These are phyloP conservation scores for Nicotiana paniculata DNA, from an alignment of 257 asterid species.

Conservation along the genomic window DNA sequence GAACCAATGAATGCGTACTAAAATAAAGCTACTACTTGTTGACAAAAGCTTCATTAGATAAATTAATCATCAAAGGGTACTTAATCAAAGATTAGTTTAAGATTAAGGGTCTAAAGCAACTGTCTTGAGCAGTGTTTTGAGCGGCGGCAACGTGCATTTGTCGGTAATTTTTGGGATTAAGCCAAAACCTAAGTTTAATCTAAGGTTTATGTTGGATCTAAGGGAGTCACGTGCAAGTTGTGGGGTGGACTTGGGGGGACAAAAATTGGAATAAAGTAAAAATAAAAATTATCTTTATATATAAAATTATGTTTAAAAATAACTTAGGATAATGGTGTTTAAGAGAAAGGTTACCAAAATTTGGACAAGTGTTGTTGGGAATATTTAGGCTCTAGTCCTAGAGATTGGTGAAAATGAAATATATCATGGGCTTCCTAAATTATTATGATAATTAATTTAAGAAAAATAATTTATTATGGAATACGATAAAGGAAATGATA, in stretches of 20 bases:
- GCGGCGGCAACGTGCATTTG: constrained; percentile 12
- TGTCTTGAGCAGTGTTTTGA: constrained; percentile 12
- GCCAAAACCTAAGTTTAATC: not conserved
- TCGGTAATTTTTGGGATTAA: not conserved
- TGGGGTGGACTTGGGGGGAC: constrained; percentile 16
- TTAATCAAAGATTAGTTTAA: not conserved
- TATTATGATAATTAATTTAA: not conserved
- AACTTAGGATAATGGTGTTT: not conserved
- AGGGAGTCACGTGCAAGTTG: constrained; percentile 27
- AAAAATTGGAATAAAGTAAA: not conserved
- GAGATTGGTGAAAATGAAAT: not conserved
- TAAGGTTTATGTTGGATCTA: constrained; percentile 9
- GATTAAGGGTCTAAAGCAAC: constrained; percentile 14
- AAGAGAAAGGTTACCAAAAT: not conserved
- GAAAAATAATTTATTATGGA: not conserved
- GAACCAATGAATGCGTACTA: constrained; percentile 6
- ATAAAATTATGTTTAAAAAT: not conserved
- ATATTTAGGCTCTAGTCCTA: not conserved
- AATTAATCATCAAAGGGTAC: not conserved
- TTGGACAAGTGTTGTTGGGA: not conserved
- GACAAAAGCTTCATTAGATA: not conserved
- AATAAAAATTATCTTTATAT: not conserved
- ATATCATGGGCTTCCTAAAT: not conserved
- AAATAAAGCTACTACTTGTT: not conserved
- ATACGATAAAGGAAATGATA: not conserved